Base-by-base conservation (phyloP, 192 early-diverging fungal species). In the Linnemannia schmuckeri region DNA sequence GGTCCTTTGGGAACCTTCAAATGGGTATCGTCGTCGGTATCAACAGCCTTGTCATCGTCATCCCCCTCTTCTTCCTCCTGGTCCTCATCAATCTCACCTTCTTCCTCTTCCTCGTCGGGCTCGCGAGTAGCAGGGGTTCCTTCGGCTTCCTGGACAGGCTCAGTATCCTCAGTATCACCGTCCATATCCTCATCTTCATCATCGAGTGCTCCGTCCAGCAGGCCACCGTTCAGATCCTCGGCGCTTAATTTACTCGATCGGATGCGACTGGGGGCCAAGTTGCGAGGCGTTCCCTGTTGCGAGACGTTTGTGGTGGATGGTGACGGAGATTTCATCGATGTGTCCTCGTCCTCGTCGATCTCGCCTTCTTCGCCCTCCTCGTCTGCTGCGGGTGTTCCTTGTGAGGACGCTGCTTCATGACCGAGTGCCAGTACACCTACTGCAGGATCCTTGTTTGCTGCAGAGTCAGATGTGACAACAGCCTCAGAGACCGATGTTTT, bases 101-200 rank as follows among this genome's bases (percentile, higher is more conserved):
- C 81, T 37, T 76, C 81, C 17, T 73, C 75, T n/a, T 55, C 71
- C 1, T 73, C 72, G 4, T 68, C 81, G 17, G 72, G 57, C 20
- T 72, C 82, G 20, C 24, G 57, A 37, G 74, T 61, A 9, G 55
- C 66, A 41, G 61, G 22, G 22, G n/a, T 35, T 35, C 54, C 74
- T 57, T 72, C 78, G 12, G 47, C 24, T 0, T 22, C 79, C 17
- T 72, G 73, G 7, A 22, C 37, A 12, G 41, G 54, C 9, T 78
- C 72, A n/a, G 46, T 73, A n/a, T 73, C 82, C 46, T 74, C 76
- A 0, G 82, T 74, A 17, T 63, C 52, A 0, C 47, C 66, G 13
- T 77, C 76, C 76, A 77, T 40, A 33, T 82, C 81, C 15, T 78
- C 75, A 24, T 83, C 74, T 1, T 69, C 72, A 61, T 83, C 82